phyloP scores from a whole-genome alignment of 192 early-diverging fungal genomes.

The Umbelopsis vinacea region DNA sequence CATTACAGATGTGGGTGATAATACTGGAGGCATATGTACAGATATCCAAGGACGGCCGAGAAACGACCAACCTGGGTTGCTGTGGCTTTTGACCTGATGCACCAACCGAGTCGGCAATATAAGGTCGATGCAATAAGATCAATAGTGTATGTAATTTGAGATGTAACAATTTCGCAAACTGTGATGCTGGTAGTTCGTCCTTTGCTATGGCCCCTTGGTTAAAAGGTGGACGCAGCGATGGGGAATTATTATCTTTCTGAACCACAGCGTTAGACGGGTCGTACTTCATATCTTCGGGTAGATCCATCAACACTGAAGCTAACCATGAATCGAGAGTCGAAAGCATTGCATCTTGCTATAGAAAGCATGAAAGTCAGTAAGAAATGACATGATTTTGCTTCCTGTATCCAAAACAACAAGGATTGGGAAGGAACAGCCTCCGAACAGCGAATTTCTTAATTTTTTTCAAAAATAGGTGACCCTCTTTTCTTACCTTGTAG shows the following conservation, averaged over 20 bases:
- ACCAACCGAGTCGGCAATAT: slow-evolving; percentile 48
- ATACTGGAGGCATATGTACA: slow-evolving; percentile 53
- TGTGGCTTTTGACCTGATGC: slow-evolving; percentile 24
- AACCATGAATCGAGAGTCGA: slow-evolving; percentile 34
- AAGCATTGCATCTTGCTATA: slow-evolving; percentile 27
- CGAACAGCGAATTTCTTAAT: too few relatives aligned
- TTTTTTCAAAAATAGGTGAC: slow-evolving; percentile 6
- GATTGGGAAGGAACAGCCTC: too few relatives aligned
- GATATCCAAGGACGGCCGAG: slow-evolving; percentile 40
- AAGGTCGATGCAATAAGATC: slow-evolving; percentile 54
- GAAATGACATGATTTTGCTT: too few relatives aligned
- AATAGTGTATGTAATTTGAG: slow-evolving; percentile 49
- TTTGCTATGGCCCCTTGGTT: slow-evolving; percentile 18
- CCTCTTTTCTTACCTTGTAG: not conserved
- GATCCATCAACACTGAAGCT: slow-evolving; percentile 17
- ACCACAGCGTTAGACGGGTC: slow-evolving; percentile 10
- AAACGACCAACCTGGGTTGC: not conserved
- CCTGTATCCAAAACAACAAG: too few relatives aligned
- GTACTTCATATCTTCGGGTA: slow-evolving; percentile 22
- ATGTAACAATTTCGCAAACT: slow-evolving; percentile 28
- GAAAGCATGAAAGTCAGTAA: not conserved
- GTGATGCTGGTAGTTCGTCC: slow-evolving; percentile 7
- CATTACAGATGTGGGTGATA: slow-evolving; percentile 43
- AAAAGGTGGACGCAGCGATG: slow-evolving; percentile 11
- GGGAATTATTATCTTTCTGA: slow-evolving; percentile 5